phyloP scores from a whole-genome alignment of 768 basidiomycete genomes.

The Lactifluus subvellereus region DNA sequence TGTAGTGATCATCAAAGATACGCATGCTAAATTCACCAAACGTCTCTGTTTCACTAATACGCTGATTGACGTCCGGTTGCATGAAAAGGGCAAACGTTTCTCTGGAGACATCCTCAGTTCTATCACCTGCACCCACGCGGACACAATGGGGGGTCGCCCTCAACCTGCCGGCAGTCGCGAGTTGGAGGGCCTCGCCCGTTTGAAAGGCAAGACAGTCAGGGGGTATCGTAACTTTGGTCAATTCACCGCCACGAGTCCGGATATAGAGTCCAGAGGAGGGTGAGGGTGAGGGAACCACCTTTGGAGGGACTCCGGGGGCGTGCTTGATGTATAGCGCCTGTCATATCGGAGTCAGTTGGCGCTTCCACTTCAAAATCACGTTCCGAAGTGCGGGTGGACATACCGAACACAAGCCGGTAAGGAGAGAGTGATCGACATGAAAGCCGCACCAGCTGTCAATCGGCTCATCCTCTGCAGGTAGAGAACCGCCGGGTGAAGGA shows the following conservation, averaged over 20 bases:
- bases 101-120: conserved; percentile 51
- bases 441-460: conserved; percentile 94
- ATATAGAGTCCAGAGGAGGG: conserved; percentile 86
- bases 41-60: conserved; percentile 61
- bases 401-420: conserved; percentile 91
- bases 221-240: conserved; percentile 85
- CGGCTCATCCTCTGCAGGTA: conserved; percentile 49
- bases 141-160: conserved; percentile 96
- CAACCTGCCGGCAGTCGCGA: conserved; percentile 75
- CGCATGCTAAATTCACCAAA: conserved; percentile 89
- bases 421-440: conserved; percentile 84
- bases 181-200: conserved; percentile 91
- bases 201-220: conserved; percentile 86
- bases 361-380: not conserved
- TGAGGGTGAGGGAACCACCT: conserved; percentile 59
- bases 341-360: not conserved
- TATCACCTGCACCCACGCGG: conserved; percentile 51
- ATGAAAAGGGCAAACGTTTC: conserved; percentile 90
- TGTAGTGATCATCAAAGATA: conserved; percentile 62
- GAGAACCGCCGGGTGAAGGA: conserved; percentile 39
- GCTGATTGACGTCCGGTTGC: conserved; percentile 81
- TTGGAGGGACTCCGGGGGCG: conserved; percentile 36
- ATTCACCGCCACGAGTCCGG: conserved; percentile 68
- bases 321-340: conserved; percentile 82
- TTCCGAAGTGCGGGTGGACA: conserved; percentile 25